Evolutionary conservation across 2,329 filamentous ascomycete genomes (phyloP).

Genomic region (Xylaria hypoxylon): DNA sequence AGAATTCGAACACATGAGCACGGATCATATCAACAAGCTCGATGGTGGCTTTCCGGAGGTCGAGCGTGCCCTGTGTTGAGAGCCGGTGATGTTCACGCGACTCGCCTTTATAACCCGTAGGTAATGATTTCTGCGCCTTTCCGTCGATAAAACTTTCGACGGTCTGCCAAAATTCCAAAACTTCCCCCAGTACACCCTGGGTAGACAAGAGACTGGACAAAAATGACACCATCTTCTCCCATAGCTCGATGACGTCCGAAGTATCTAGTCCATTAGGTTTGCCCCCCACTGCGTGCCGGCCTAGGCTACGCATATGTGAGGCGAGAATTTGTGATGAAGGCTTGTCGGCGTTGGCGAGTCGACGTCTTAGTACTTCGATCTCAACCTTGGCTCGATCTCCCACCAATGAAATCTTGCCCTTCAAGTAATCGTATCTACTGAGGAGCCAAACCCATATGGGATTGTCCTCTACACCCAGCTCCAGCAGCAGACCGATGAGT

Average conservation of each 20-base stretch:
- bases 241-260: constrained; percentile 84
- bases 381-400: constrained; percentile 91
- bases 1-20: constrained; percentile 83
- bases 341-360: constrained; percentile 79
- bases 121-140: constrained; percentile 81
- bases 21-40: constrained; percentile 88
- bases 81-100: constrained; percentile 85
- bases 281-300: constrained; percentile 73
- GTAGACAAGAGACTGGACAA: constrained; percentile 79
- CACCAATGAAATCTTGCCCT: constrained; percentile 81
- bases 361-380: constrained; percentile 88
- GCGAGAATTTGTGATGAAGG: constrained; percentile 77
- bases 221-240: constrained; percentile 87
- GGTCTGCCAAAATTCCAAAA: constrained; percentile 94
- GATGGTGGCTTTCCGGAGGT: constrained; percentile 80
- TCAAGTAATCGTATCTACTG: constrained; percentile 89
- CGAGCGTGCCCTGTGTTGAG: constrained; percentile 73
- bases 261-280: constrained; percentile 77
- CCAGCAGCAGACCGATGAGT: constrained; percentile 87
- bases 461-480: constrained; percentile 94
- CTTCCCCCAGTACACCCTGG: constrained; percentile 86
- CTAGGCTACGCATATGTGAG: constrained; percentile 79
- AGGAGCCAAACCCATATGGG: constrained; percentile 97
- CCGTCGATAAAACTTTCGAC: constrained; percentile 91
- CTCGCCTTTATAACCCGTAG: constrained; percentile 82